Evolutionary conservation across 768 basidiomycete genomes (phyloP).

Genomic region (Chalciporus sphaerocephalus): DNA sequence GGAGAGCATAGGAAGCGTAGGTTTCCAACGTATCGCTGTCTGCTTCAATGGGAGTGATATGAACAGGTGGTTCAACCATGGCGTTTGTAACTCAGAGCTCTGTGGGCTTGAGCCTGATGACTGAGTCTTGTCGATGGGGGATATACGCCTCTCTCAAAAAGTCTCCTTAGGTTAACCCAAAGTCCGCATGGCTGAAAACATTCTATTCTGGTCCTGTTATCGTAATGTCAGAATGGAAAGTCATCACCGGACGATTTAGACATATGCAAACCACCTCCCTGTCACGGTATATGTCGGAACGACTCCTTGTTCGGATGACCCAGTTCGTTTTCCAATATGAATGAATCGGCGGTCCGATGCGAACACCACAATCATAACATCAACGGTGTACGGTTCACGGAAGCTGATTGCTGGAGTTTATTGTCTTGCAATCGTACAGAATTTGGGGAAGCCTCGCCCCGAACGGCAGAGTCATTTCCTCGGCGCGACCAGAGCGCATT

Average conservation of each 20-base stretch:
- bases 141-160: no score
- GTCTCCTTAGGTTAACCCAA: not conserved
- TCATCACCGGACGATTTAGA: not conserved
- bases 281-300: not conserved
- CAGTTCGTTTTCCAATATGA: not conserved
- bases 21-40: conserved; percentile 61
- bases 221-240: not conserved
- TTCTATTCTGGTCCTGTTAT: not conserved
- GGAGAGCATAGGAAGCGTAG: conserved; percentile 64
- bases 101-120: not conserved
- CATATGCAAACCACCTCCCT: not conserved
- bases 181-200: not conserved
- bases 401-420: not conserved
- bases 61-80: not conserved
- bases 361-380: not conserved
- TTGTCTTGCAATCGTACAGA: not conserved
- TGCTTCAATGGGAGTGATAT: not conserved
- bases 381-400: not conserved
- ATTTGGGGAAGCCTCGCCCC: not conserved
- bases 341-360: not conserved
- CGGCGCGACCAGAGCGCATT: not conserved
- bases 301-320: not conserved
- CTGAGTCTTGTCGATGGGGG: no score
- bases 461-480: not conserved
- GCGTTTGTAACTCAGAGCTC: not conserved